Evolutionary conservation across 192 early-diverging fungal species (phyloP), one percentile per base, ranked within the genome.

Genomic region (Umbelopsis ramanniana): DNA sequence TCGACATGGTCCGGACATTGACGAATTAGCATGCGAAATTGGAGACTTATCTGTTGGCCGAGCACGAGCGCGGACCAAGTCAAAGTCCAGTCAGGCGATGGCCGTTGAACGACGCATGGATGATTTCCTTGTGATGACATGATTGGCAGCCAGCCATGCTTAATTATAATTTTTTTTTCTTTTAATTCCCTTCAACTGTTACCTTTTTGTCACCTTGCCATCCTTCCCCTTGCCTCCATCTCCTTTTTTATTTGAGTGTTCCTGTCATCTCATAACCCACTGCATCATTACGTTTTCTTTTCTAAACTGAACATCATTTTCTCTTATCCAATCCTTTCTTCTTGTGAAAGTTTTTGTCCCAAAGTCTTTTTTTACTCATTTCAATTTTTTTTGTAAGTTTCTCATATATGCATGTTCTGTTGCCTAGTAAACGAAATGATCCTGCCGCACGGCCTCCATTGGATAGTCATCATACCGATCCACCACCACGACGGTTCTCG

Each of bases 21-120:
- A 63, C 26, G 57, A 63, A 2, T 11, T 63, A 3, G 29, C 57
- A n/a, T 19, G 33, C 19, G 57, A 63, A 26, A 63, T 63, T 37
- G 33, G 57, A 22, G 29, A 37, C 14, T 29, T 63, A 14, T 11
- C 57, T 7, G 26, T 63, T 63, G 57, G 57, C 6, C 21, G 55
- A 60, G 10, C 55, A 35, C 57, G 57, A 17, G 19, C 33, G 26
- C 24, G 33, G 4, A 35, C 57, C 37, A 63, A 63, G 57, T 63
- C 57, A 37, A 63, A 63, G 26, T 38, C 57, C 3, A 35, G 33
- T 12, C 57, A 38, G 6, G 7, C 35, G 12, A 26, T 63, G 8
- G 57, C 57, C 4, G 57, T 15, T 19, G 57, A 63, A 14, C 57
- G 57, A 63, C 57, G 33, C 57, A 37, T 63, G 57, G 57, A 63